These are phyloP conservation scores for Ogataea siamensis DNA, from an alignment of 805 yeast genomes.

Conservation along the genomic window DNA sequence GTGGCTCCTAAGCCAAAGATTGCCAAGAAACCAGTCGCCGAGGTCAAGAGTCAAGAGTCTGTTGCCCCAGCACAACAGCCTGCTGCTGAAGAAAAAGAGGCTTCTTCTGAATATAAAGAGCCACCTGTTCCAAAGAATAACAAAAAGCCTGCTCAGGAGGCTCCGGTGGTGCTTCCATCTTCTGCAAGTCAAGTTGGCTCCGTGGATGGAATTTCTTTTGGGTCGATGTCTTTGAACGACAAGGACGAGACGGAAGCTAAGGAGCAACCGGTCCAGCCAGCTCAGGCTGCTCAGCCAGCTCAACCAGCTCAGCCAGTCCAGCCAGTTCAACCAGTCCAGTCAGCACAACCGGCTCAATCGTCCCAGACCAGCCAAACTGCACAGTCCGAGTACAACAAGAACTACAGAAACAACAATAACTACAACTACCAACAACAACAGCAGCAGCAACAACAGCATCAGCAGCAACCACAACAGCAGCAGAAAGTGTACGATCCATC, in stretches of 20 bases:
- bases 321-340: neutral
- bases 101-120: slow-evolving; percentile 7
- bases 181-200: slow-evolving; percentile 42
- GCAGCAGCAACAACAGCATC: slow-evolving; percentile 18
- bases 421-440: slow-evolving; percentile 18
- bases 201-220: slow-evolving; percentile 53
- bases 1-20: slow-evolving; percentile 28
- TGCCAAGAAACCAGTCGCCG: slow-evolving; percentile 22
- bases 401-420: slow-evolving; percentile 15
- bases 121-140: slow-evolving; percentile 6
- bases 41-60: slow-evolving; percentile 18
- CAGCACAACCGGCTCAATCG: neutral
- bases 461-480: slow-evolving; percentile 19
- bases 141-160: slow-evolving; percentile 21
- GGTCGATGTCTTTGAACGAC: slow-evolving; percentile 49
- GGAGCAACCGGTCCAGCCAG: slow-evolving; percentile 19
- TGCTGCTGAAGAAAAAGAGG: slow-evolving; percentile 1
- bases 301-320: slow-evolving; percentile 7
- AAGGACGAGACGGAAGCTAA: slow-evolving; percentile 39
- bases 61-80: slow-evolving; percentile 7
- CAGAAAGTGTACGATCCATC: slow-evolving; percentile 20
- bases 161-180: slow-evolving; percentile 46
- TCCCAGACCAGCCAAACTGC: slow-evolving; percentile 1
- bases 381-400: slow-evolving; percentile 17
- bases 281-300: slow-evolving; percentile 26